A percentile compares a stretch with the other conserved stretches of the same genome.
phyloP scores from a whole-genome alignment of 23 red algal species.

The Cyanidioschyzon merolae region DNA sequence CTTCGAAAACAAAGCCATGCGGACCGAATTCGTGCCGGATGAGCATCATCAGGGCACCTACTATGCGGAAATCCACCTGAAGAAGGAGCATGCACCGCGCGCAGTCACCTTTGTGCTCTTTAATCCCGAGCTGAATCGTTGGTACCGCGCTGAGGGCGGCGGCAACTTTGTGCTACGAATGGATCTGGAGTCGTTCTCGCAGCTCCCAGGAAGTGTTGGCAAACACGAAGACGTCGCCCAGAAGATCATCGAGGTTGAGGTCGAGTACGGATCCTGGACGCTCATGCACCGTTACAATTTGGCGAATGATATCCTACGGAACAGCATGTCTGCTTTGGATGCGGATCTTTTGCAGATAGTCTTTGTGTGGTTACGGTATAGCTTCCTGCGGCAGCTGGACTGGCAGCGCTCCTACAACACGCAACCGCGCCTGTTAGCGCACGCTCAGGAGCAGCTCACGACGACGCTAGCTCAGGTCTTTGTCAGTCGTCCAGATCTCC shows the following conservation, averaged over 20 bases:
- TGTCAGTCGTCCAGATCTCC: conserved; percentile 35
- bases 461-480: conserved; percentile 48
- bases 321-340: conserved; percentile 28
- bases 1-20: conserved; percentile 9
- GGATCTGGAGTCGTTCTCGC: background rate
- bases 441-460: conserved; percentile 46
- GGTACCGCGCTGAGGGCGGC: conserved; percentile 12
- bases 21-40: background rate
- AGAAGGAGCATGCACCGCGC: background rate
- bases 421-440: conserved; percentile 53
- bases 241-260: conserved; percentile 64
- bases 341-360: conserved; percentile 37
- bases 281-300: conserved; percentile 76
- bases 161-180: conserved; percentile 11
- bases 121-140: background rate
- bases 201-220: background rate
- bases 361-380: conserved; percentile 85
- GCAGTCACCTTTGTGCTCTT: conserved; percentile 5
- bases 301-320: conserved; percentile 46
- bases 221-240: conserved; percentile 19
- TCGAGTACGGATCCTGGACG: conserved; percentile 93
- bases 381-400: conserved; percentile 60
- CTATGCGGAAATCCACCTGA: background rate
- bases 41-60: background rate
- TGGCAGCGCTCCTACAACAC: conserved; percentile 85